Conservation (phyloP, 2,329 filamentous ascomycete species). For the Botrytis sinoallii region DNA sequence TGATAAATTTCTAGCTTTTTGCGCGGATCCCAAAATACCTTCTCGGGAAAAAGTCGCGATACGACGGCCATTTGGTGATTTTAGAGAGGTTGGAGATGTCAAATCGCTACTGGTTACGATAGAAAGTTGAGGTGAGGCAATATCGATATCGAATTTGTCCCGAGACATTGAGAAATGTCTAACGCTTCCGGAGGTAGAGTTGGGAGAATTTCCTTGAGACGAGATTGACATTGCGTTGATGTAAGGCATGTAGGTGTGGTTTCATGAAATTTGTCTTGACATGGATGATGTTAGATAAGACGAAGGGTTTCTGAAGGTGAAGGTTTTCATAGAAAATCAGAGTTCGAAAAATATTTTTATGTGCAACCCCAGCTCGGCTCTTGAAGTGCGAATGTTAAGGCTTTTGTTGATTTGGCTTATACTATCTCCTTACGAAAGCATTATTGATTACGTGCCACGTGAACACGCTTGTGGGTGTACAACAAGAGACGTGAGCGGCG, state of each 20-base stretch:
- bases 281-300: not conserved
- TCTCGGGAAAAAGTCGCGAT: constrained; percentile 53
- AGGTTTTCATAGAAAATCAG: not conserved
- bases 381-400: constrained; percentile 11
- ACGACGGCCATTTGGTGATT: constrained; percentile 49
- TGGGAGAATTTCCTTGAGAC: constrained; percentile 35
- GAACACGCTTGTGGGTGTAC: constrained; percentile 19
- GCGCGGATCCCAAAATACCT: constrained; percentile 51
- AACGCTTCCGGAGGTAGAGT: constrained; percentile 29
- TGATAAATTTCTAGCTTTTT: constrained; percentile 54
- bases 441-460: constrained; percentile 29
- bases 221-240: constrained; percentile 35
- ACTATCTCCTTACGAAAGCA: constrained; percentile 26
- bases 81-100: constrained; percentile 41
- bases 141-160: constrained; percentile 35
- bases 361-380: constrained; percentile 17
- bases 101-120: constrained; percentile 29
- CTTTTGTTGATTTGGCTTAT: constrained; percentile 24
- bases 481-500: not conserved
- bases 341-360: constrained; percentile 10
- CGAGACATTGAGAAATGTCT: constrained; percentile 35
- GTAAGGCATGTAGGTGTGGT: constrained; percentile 20
- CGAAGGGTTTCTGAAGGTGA: not conserved
- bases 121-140: constrained; percentile 33
- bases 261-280: constrained; percentile 22